A percentile compares a stretch with the other conserved stretches of the same genome.
Conservation (phyloP, 2,329 filamentous ascomycete genomes). For the Diaporthe batatas region DNA sequence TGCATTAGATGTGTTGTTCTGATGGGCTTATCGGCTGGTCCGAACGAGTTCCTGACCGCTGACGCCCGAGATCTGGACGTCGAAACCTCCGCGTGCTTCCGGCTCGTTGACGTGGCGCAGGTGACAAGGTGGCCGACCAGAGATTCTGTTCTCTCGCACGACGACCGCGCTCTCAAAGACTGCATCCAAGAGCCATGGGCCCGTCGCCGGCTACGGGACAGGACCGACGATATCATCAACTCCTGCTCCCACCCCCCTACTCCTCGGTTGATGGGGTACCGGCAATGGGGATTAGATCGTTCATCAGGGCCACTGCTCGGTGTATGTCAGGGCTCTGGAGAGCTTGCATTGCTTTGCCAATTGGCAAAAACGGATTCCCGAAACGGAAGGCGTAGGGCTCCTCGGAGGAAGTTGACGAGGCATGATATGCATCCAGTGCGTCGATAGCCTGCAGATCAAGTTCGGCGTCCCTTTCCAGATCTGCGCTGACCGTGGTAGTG, state of each 20-base stretch:
- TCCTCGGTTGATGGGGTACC: neutral
- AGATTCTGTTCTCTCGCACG: neutral
- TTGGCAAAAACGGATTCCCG: neutral
- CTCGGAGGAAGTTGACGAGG: neutral
- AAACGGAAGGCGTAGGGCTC: neutral
- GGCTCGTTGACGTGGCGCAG: conserved; percentile 5
- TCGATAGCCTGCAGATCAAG: conserved; percentile 37
- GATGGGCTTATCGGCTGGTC: neutral
- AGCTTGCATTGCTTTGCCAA: neutral
- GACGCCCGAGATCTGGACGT: neutral
- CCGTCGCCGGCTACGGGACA: neutral
- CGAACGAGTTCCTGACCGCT: neutral
- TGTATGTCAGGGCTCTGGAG: conserved; percentile 1
- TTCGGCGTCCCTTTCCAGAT: conserved; percentile 27
- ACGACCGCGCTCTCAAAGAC: neutral
- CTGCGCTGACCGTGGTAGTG: conserved; percentile 21
- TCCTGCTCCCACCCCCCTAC: neutral
- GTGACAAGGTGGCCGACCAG: neutral
- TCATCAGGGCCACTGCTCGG: neutral
- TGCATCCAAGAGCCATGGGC: neutral
- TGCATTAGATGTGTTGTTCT: neutral
- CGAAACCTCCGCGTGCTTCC: neutral
- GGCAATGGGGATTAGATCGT: neutral
- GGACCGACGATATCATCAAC: neutral
- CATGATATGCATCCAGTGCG: conserved; percentile 32